phyloP scores from a whole-genome alignment of 768 basidiomycete species.

The Tephrocybe sp. region DNA sequence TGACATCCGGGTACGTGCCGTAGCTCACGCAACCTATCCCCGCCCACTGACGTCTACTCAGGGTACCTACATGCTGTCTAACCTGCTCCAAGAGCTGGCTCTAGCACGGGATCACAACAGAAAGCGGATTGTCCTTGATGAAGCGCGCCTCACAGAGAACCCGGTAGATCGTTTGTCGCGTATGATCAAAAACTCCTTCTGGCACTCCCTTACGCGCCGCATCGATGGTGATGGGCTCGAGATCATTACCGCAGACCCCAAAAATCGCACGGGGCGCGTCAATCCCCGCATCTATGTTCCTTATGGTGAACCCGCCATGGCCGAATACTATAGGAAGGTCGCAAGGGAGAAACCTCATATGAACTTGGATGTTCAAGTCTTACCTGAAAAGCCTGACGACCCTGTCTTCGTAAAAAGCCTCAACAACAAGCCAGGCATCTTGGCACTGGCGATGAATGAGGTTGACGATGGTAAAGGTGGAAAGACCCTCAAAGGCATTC shows the following conservation, averaged over 20 bases:
- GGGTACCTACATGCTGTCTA: constrained; percentile 99
- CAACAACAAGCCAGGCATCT: constrained; percentile 90
- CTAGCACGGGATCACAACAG: constrained; percentile 93
- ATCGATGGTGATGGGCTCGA: constrained; percentile 98
- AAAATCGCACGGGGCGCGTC: constrained; percentile 89
- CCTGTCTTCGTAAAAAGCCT: constrained; percentile 87
- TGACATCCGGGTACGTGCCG: constrained; percentile 77
- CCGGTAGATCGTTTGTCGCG: constrained; percentile 95
- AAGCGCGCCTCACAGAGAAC: constrained; percentile 96
- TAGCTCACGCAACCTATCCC: background rate
- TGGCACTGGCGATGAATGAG: constrained; percentile 95
- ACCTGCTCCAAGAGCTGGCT: constrained; percentile 97
- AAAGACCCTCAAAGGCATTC: constrained; percentile 86
- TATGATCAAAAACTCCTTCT: constrained; percentile 98
- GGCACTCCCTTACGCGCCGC: constrained; percentile 94
- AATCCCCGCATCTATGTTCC: constrained; percentile 96
- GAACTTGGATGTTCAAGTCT: constrained; percentile 87
- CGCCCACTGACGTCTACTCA: constrained; percentile 29
- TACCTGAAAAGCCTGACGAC: constrained; percentile 87
- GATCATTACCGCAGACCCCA: constrained; percentile 96
- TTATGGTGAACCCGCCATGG: constrained; percentile 90
- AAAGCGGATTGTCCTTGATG: constrained; percentile 97
- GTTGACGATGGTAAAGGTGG: constrained; percentile 78
- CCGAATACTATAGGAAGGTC: constrained; percentile 91
- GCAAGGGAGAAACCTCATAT: constrained; percentile 91